Base-by-base conservation (phyloP, 257 asterid genomes). In the Gardenia jasminoides region DNA sequence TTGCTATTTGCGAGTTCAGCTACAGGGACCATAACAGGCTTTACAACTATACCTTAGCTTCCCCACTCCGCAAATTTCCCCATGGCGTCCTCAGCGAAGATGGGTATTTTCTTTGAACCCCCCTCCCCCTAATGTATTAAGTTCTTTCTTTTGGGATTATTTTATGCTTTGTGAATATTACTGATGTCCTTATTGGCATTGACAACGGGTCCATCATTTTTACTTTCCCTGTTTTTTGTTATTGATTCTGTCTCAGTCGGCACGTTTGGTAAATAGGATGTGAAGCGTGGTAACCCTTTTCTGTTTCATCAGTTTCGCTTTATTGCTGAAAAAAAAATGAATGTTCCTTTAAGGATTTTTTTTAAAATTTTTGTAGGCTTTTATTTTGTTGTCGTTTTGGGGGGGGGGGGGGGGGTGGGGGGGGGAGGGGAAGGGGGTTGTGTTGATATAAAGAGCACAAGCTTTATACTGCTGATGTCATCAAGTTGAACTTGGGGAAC, bases 21-120 rank as follows among this genome's bases (percentile, higher is more conserved):
- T 86, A 90, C 82, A 80, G 80, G 75, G 90, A 87, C 70, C 82
- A 82, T 82, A 88, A 86, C 84, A 91, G 85, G 88, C 88, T 92
- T 48, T 95, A 95, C 74, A 68, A 78, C 79, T 95, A 91, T 85
- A 86, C 82, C 83, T 86, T 95, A 90, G 87, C 88, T 52, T 80
- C 93, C 47, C 91, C 98, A 33, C 79, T 93, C 73, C 85, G 75
- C 65, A 80, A 81, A 69, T 95, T 85, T 66, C 98, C 97, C 52
- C 97, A 95, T 69, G 99, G 98, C 31, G 84, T 93, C 84, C 94
- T 86, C 83, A 92, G 99, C 83, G 99, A 95, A 92, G 99, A 95
- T 83, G 99, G 98, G 99, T 95, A 91, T 78, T 70, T 31, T 83
- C 78, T 59, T 69, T 30, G n/a, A 30, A 61, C 54, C 72, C 70